These are phyloP conservation scores for Apiospora aurea DNA, from an alignment of 2,329 filamentous ascomycete species.

Conservation along the genomic window DNA sequence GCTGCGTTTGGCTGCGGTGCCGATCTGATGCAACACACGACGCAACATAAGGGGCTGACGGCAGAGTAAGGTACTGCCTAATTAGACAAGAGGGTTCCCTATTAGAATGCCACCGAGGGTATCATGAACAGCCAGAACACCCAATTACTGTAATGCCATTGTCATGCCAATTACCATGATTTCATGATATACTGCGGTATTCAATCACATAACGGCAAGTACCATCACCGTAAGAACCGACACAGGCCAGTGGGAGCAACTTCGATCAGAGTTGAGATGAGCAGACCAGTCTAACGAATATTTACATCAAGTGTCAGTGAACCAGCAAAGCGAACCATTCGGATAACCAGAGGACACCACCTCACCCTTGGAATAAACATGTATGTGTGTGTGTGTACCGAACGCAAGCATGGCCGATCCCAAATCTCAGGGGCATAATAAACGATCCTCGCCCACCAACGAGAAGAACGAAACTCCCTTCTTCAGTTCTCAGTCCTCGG, in stretches of 20 bases:
- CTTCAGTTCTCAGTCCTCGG: background rate
- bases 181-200: too few relatives aligned
- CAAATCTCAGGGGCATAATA: background rate
- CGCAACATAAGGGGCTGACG: too few relatives aligned
- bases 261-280: background rate
- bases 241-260: background rate
- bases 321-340: background rate
- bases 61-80: too few relatives aligned
- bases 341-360: background rate
- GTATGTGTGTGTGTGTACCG: background rate
- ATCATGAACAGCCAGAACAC: too few relatives aligned
- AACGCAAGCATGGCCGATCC: background rate
- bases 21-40: too few relatives aligned
- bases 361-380: background rate
- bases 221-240: too few relatives aligned
- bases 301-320: background rate
- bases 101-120: too few relatives aligned
- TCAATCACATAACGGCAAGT: too few relatives aligned
- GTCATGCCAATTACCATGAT: too few relatives aligned
- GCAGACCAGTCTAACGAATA: background rate
- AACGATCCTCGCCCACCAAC: background rate
- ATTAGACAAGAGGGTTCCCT: too few relatives aligned
- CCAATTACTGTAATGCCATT: too few relatives aligned
- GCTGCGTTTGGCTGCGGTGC: too few relatives aligned
- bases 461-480: background rate